Evolutionary conservation across 75 land plant species (phyloP).

Genomic region (Sequoia sempervirens): DNA sequence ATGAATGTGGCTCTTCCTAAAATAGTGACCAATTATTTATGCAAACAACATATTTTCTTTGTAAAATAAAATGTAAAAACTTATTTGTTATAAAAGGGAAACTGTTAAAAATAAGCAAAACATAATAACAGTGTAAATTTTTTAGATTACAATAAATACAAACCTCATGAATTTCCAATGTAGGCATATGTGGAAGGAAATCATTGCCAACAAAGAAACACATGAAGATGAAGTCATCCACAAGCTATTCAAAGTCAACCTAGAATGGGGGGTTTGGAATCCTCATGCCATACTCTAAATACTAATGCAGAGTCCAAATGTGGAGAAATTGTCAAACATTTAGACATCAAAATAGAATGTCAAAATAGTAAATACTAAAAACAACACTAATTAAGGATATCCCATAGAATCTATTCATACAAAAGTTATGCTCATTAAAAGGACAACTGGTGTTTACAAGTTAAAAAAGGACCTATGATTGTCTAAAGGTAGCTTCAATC

Average conservation of each 20-base stretch:
- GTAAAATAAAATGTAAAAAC: background rate
- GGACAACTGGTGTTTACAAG: no score
- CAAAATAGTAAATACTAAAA: no score
- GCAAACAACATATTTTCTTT: background rate
- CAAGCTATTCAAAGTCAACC: conserved; percentile 47
- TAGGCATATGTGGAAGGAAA: conserved; percentile 76
- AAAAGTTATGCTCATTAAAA: no score
- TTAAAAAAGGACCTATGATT: no score
- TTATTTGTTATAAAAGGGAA: background rate
- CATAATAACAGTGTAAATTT: background rate
- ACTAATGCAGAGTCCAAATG: no score
- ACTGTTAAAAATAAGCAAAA: background rate
- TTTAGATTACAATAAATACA: background rate
- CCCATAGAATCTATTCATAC: no score
- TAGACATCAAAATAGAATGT: no score
- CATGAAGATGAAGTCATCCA: conserved; percentile 76
- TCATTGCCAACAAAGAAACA: conserved; percentile 86
- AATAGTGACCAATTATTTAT: background rate
- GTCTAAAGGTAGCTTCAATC: no score
- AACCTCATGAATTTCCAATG: conserved; percentile 82
- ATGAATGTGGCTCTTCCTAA: background rate
- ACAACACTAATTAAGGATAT: no score
- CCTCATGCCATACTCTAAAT: no score
- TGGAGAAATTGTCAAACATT: no score
- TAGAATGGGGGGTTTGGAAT: no score